A percentile compares a stretch with the other conserved stretches of the same genome.
Evolutionary conservation across 1,284 basidiomycete species (phyloP).

Genomic region (Boletellus dicymbophilus): DNA sequence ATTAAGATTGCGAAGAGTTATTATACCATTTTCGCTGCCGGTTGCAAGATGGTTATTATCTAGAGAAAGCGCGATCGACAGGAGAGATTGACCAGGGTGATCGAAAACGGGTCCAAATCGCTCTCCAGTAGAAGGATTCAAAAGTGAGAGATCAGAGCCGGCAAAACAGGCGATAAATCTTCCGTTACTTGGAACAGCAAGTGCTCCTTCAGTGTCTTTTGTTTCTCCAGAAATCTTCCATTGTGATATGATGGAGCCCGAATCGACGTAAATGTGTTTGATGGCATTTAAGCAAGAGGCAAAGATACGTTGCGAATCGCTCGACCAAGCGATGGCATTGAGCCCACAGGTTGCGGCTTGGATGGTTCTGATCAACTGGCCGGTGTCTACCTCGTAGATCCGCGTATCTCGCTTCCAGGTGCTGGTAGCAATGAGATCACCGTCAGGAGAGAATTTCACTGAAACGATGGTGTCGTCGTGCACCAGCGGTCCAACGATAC

Average conservation of each 20-base stretch:
- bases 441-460: slow-evolving; percentile 13
- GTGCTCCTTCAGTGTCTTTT: neutral
- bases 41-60: slow-evolving; percentile 5
- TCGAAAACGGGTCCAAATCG: slow-evolving; percentile 5
- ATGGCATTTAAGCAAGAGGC: neutral
- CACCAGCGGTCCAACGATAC: slow-evolving; percentile 2
- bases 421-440: slow-evolving; percentile 4
- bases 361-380: neutral
- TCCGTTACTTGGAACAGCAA: slow-evolving; percentile 1
- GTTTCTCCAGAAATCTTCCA: slow-evolving; percentile 1
- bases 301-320: slow-evolving; percentile 4
- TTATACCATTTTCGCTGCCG: neutral
- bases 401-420: neutral
- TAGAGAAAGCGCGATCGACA: slow-evolving; percentile 3
- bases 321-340: slow-evolving; percentile 4
- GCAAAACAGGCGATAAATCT: slow-evolving; percentile 2
- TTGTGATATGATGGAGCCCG: slow-evolving; percentile 4
- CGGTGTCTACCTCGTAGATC: slow-evolving; percentile 2
- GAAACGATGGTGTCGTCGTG: neutral
- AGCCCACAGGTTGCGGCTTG: neutral
- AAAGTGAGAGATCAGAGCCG: slow-evolving; percentile 1
- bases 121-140: slow-evolving; percentile 2
- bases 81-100: slow-evolving; percentile 1
- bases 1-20: slow-evolving; percentile 4
- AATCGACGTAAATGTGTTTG: slow-evolving; percentile 1